Evolutionary conservation across 495 filamentous ascomycete species (phyloP), one percentile per base, ranked within the genome.

Genomic region (Penicillium canescens): DNA sequence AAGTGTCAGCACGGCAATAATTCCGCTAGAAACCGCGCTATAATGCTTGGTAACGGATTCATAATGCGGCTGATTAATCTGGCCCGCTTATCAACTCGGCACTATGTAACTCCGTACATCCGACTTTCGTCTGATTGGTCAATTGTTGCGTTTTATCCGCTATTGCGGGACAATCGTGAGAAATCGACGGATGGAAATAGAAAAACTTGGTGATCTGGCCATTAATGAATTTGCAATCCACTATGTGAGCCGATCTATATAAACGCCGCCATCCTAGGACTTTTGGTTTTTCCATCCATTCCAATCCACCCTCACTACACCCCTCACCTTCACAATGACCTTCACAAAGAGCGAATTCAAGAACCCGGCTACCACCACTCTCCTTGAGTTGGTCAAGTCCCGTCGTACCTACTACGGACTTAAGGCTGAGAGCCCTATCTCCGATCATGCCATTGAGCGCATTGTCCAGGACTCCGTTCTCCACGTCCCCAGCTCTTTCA

Each of bases 401-500:
- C 78, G 78, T 33, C 78, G 78, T 55, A 73, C 69, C 47, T 63
- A 70, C 65, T 79, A 80, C 59, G 68, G 58, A 18, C 70, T 82
- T 46, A 72, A 69, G 62, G 62, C 59, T 36, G 74, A 71, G 55
- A 78, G 76, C 57, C 67, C 75, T 31, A 69, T 80, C 61, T 66
- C 69, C 35, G 71, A 74, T 44, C 65, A 67, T 33, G 58, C 60
- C 61, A 70, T 74, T 50, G 59, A 74, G 55, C 26, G 49, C 35
- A 70, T 82, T 44, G 71, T 79, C 52, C 42, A 63, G 39, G 56
- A 74, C 44, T 64, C 75, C n/a, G 56, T 82, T 40, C 73, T 76
- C 20, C 69, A 75, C 50, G 66, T 72, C 4, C 79, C 79, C 55
- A 76, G 70, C 60, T 70, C 79, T 14, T 82, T 79, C 70, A 80